These are phyloP conservation scores for Aaosphaeria arxii DNA, from an alignment of 2,329 filamentous ascomycete genomes.

Conservation along the genomic window DNA sequence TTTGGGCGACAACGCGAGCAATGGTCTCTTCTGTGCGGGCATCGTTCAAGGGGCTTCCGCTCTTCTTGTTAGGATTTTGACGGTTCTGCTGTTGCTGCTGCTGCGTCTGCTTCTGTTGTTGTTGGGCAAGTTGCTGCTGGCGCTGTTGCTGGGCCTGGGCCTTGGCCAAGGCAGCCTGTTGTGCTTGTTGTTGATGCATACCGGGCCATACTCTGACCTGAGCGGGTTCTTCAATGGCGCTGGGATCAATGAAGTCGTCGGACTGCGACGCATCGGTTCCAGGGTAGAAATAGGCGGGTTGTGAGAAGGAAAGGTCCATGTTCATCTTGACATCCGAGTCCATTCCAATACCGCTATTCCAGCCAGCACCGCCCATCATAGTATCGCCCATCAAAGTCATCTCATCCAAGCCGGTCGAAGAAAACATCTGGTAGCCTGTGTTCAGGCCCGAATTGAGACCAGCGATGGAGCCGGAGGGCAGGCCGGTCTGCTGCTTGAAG, in stretches of 20 bases:
- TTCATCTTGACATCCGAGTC: slow-evolving; percentile 67
- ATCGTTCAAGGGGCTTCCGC: slow-evolving; percentile 40
- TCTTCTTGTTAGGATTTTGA: slow-evolving; percentile 24
- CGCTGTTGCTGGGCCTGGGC: slow-evolving; percentile 33
- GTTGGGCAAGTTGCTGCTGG: slow-evolving; percentile 34
- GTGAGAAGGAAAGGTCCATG: slow-evolving; percentile 52
- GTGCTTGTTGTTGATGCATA: slow-evolving; percentile 83
- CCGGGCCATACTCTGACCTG: slow-evolving; percentile 82
- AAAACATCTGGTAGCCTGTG: slow-evolving; percentile 44
- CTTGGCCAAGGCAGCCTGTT: slow-evolving; percentile 47
- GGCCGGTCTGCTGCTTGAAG: slow-evolving; percentile 92
- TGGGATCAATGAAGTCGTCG: slow-evolving; percentile 69
- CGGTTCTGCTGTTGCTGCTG: slow-evolving; percentile 32
- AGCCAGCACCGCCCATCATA: slow-evolving; percentile 54
- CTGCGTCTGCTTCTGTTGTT: slow-evolving; percentile 19
- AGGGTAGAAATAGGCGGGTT: slow-evolving; percentile 64
- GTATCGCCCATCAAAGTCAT: slow-evolving; percentile 53
- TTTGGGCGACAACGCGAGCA: slow-evolving; percentile 85
- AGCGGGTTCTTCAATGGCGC: slow-evolving; percentile 61
- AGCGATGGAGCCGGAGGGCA: slow-evolving; percentile 80
- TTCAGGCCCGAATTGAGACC: slow-evolving; percentile 64
- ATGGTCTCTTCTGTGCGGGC: slow-evolving; percentile 78
- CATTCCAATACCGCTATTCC: slow-evolving; percentile 51
- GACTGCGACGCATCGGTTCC: slow-evolving; percentile 38
- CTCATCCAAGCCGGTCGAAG: slow-evolving; percentile 67